Percentiles rank a stretch among this genome's conserved stretches.
Evolutionary conservation across 2,329 filamentous ascomycete species (phyloP).

Genomic region (Ophiocordyceps camponoti-leonardi): DNA sequence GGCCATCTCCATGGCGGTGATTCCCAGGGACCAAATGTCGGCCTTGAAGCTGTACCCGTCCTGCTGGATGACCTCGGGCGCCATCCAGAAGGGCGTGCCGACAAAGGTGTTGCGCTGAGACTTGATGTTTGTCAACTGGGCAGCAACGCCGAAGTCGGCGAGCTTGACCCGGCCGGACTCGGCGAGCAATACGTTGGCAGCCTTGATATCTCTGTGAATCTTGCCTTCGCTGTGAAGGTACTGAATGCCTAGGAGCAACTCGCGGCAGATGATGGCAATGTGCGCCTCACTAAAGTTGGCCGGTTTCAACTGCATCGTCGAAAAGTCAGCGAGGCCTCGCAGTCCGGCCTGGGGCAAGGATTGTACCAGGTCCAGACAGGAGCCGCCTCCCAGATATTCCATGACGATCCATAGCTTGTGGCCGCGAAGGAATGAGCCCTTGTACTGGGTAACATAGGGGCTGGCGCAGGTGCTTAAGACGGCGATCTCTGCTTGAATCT

Average conservation of each 20-base stretch:
- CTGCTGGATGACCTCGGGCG: constrained; percentile 84
- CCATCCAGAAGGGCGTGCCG: constrained; percentile 96
- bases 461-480: constrained; percentile 91
- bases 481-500: constrained; percentile 94
- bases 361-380: constrained; percentile 74
- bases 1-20: constrained; percentile 80
- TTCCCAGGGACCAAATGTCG: constrained; percentile 85
- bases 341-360: not conserved
- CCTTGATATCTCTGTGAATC: constrained; percentile 93
- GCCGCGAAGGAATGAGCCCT: constrained; percentile 85
- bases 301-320: constrained; percentile 54
- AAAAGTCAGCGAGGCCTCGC: constrained; percentile 11
- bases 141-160: constrained; percentile 92
- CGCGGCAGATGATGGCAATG: constrained; percentile 85
- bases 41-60: constrained; percentile 72
- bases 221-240: constrained; percentile 91
- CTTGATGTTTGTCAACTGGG: constrained; percentile 93
- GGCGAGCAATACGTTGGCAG: constrained; percentile 88
- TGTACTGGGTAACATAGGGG: constrained; percentile 89
- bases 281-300: constrained; percentile 77
- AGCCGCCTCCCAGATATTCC: constrained; percentile 92
- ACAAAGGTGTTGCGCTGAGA: constrained; percentile 96
- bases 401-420: constrained; percentile 99
- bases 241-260: constrained; percentile 76
- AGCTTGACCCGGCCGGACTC: constrained; percentile 83